Evolutionary conservation across 2,329 filamentous ascomycete genomes (phyloP).

Genomic region (Stagonosporopsis vannaccii): DNA sequence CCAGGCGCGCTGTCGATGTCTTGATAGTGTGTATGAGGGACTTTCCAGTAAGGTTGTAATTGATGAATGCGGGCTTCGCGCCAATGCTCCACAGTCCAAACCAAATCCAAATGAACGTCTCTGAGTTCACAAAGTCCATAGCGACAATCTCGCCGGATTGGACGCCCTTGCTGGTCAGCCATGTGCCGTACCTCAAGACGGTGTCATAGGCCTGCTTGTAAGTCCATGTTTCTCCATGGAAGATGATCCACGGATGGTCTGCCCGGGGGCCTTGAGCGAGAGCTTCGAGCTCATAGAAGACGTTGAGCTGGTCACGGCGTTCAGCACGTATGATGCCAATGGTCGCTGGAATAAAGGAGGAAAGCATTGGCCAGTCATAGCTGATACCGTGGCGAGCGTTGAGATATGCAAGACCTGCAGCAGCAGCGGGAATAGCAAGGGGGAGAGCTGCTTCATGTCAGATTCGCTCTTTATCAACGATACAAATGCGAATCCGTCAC

Average conservation of each 20-base stretch:
- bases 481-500: background rate
- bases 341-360: slow-evolving; percentile 58
- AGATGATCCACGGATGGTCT: slow-evolving; percentile 43
- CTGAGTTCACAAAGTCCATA: slow-evolving; percentile 49
- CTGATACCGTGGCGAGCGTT: slow-evolving; percentile 72
- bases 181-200: slow-evolving; percentile 45
- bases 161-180: slow-evolving; percentile 47
- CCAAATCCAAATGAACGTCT: slow-evolving; percentile 49
- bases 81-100: slow-evolving; percentile 49
- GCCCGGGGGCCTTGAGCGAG: slow-evolving; percentile 39
- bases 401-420: slow-evolving; percentile 64
- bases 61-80: slow-evolving; percentile 50
- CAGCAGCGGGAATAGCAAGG: slow-evolving; percentile 41
- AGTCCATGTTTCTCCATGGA: slow-evolving; percentile 42
- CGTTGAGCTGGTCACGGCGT: slow-evolving; percentile 67
- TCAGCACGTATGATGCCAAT: slow-evolving; percentile 58
- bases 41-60: slow-evolving; percentile 49
- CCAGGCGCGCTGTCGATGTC: slow-evolving; percentile 62
- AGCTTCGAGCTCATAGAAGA: slow-evolving; percentile 50
- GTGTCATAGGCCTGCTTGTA: slow-evolving; percentile 47
- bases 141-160: slow-evolving; percentile 48
- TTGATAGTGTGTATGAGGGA: slow-evolving; percentile 60
- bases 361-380: slow-evolving; percentile 69
- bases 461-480: background rate
- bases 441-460: slow-evolving; percentile 34